These are phyloP conservation scores for Fusarium hainanense DNA, from an alignment of 2,329 filamentous ascomycete species.

Conservation along the genomic window DNA sequence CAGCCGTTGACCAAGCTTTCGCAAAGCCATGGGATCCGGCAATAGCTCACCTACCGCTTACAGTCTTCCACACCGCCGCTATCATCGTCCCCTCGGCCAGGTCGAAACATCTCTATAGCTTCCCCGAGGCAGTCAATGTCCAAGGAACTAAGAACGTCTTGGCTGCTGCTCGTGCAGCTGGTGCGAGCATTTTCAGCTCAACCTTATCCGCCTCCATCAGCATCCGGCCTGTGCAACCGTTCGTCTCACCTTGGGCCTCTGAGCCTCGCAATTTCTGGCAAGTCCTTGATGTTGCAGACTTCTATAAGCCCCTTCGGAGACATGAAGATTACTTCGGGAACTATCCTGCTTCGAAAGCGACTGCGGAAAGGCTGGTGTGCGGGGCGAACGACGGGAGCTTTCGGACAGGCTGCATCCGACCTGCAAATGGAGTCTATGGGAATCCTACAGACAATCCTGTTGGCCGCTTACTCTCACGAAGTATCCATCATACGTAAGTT, in stretches of 20 bases:
- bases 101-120: constrained; percentile 3
- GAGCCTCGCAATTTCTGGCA: constrained; percentile 5
- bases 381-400: not conserved
- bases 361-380: not conserved
- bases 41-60: not conserved
- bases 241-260: constrained; percentile 1
- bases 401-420: constrained; percentile 17
- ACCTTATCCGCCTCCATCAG: constrained; percentile 6
- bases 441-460: constrained; percentile 4
- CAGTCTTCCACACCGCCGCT: constrained; percentile 15
- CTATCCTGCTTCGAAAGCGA: constrained; percentile 5
- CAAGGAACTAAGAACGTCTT: constrained; percentile 14
- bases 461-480: not conserved
- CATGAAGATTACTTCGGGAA: not conserved
- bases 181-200: constrained; percentile 10
- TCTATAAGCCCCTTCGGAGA: not conserved
- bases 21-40: not conserved
- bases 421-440: constrained; percentile 12
- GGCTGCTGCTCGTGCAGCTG: not conserved
- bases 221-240: constrained; percentile 1
- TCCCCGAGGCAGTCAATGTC: constrained; percentile 7
- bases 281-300: not conserved
- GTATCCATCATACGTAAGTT: not conserved
- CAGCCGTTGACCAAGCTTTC: not conserved
- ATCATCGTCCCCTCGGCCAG: constrained; percentile 3